A percentile compares a stretch with the other conserved stretches of the same genome.
Evolutionary conservation across 306 rosid genomes (phyloP).

Genomic region (Inga leiocalycina): DNA sequence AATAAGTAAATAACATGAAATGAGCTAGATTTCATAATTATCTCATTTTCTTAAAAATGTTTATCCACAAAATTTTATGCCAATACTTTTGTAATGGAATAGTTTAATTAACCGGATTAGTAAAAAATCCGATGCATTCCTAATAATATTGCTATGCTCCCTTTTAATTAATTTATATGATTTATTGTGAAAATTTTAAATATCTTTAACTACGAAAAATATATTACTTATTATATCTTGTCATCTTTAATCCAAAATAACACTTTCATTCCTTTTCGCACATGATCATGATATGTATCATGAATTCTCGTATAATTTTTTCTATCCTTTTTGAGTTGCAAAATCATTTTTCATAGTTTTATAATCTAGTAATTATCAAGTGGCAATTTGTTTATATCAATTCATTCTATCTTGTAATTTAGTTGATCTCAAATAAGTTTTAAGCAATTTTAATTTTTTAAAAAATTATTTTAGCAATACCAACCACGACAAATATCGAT

Average conservation of each 20-base stretch:
- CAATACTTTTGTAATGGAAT: neutral
- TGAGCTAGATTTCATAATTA: neutral
- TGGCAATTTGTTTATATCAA: no score
- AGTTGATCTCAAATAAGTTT: no score
- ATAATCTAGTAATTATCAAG: neutral
- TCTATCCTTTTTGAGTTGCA: neutral
- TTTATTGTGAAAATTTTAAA: neutral
- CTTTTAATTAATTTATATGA: neutral
- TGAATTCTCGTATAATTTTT: neutral
- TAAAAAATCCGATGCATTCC: neutral
- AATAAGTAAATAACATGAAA: neutral
- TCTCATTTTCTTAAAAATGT: neutral
- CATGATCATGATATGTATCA: neutral
- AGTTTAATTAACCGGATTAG: neutral
- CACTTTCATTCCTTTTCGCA: neutral
- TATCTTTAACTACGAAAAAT: neutral
- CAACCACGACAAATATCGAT: neutral
- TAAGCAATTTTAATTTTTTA: neutral
- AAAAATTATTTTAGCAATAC: no score
- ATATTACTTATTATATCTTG: neutral
- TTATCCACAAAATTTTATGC: neutral
- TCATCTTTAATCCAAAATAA: neutral
- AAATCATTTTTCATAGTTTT: neutral
- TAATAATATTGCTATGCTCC: neutral
- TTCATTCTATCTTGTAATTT: neutral